A percentile compares a stretch with the other conserved stretches of the same genome.
Evolutionary conservation across 495 filamentous ascomycete species (phyloP).

Genomic region (Oleoguttula mirabilis): DNA sequence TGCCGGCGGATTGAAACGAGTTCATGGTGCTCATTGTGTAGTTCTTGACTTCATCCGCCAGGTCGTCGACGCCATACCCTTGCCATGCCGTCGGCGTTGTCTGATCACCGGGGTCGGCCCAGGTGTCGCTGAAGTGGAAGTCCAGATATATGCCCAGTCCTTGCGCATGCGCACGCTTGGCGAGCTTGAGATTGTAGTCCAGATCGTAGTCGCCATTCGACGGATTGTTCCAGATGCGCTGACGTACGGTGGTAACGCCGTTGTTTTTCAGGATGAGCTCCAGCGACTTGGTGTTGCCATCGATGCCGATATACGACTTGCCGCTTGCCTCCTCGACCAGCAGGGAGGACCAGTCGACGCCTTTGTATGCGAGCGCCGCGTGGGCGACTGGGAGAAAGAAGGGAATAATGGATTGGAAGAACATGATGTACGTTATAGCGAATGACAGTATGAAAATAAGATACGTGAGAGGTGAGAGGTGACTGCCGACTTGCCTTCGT

Average conservation of each 20-base stretch:
- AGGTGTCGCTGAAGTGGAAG: conserved; percentile 61
- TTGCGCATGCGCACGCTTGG: conserved; percentile 48
- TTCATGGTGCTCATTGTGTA: conserved; percentile 32
- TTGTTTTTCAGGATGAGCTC: conserved; percentile 51
- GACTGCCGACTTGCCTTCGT: too few relatives aligned
- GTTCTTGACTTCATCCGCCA: conserved; percentile 18
- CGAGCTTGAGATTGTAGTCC: conserved; percentile 57
- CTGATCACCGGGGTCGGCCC: conserved; percentile 35
- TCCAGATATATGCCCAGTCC: conserved; percentile 57
- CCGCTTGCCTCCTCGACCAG: conserved; percentile 51
- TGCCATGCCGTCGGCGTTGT: conserved; percentile 23
- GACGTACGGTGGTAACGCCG: conserved; percentile 60
- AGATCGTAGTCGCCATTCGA: conserved; percentile 52
- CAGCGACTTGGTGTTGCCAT: conserved; percentile 41
- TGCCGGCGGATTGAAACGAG: conserved; percentile 25
- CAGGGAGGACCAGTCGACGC: conserved; percentile 64
- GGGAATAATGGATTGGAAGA: too few relatives aligned
- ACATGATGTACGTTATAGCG: too few relatives aligned
- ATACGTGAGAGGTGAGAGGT: too few relatives aligned
- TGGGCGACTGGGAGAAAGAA: too few relatives aligned
- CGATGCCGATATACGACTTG: conserved; percentile 45
- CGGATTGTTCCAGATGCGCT: conserved; percentile 63
- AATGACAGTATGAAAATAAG: too few relatives aligned
- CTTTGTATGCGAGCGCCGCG: conserved; percentile 50
- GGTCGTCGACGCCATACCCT: conserved; percentile 11